phyloP scores from a whole-genome alignment of 2,329 filamentous ascomycete genomes.

The Fusarium sp. region DNA sequence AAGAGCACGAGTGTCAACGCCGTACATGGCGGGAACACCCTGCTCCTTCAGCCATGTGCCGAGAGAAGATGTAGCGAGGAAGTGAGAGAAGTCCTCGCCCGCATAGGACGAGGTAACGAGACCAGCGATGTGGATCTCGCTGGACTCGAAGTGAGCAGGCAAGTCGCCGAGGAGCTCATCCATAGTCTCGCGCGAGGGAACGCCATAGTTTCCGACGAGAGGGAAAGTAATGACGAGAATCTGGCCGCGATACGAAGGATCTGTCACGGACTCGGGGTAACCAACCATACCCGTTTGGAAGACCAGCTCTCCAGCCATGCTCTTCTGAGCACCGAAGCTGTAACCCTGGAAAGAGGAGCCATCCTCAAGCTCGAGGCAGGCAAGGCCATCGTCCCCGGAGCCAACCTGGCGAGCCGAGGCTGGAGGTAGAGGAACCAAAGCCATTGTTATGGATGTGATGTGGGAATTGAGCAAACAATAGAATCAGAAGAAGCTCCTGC shows the following conservation, averaged over 20 bases:
- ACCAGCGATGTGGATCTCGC: constrained; percentile 92
- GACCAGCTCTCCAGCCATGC: constrained; percentile 94
- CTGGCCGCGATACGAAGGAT: constrained; percentile 90
- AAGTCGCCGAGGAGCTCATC: constrained; percentile 88
- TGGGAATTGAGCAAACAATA: constrained; percentile 18
- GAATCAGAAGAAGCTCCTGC: constrained; percentile 26
- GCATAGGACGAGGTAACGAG: constrained; percentile 92
- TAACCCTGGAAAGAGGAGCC: constrained; percentile 91
- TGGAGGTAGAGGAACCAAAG: constrained; percentile 60
- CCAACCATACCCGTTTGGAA: constrained; percentile 99
- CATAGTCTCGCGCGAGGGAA: constrained; percentile 86
- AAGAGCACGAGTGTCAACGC: constrained; percentile 91
- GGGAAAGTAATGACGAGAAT: constrained; percentile 98
- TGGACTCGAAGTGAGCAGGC: constrained; percentile 93
- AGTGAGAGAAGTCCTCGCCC: constrained; percentile 95
- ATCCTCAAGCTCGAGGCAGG: constrained; percentile 94
- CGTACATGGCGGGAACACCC: constrained; percentile 92
- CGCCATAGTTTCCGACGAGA: constrained; percentile 96
- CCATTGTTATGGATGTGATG: constrained; percentile 49
- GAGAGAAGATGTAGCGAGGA: constrained; percentile 89
- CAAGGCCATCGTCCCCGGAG: constrained; percentile 69
- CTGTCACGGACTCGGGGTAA: constrained; percentile 93
- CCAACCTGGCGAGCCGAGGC: constrained; percentile 71
- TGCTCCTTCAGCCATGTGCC: constrained; percentile 98
- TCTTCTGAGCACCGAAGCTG: constrained; percentile 96